phyloP scores from a whole-genome alignment of 164 flowering plant species.

The Stephania cephalantha region DNA sequence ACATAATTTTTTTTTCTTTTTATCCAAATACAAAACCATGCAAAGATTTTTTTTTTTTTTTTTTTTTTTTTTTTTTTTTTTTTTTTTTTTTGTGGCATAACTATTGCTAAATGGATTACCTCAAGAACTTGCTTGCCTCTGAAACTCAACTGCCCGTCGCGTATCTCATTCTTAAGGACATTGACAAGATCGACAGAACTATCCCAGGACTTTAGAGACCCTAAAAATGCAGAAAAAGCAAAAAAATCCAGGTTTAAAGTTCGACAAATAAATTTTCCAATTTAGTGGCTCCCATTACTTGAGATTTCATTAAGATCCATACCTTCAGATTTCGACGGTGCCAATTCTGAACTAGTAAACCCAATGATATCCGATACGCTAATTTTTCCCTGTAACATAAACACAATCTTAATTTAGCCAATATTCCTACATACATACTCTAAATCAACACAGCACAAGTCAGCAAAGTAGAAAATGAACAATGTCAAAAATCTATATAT shows the following conservation, averaged over 20 bases:
- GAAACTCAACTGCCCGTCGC: conserved; percentile 90
- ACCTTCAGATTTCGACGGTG: conserved; percentile 76
- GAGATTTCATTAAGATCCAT: conserved; percentile 8
- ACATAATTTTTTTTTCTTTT: not conserved
- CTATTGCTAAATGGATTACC: conserved; percentile 32
- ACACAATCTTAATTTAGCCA: conserved; percentile 1
- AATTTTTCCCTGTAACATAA: conserved; percentile 54
- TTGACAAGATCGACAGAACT: conserved; percentile 78
- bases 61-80: no score
- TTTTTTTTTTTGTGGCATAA: not conserved
- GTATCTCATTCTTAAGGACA: conserved; percentile 82
- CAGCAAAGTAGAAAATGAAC: not conserved
- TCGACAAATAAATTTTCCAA: not conserved
- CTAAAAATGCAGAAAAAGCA: conserved; percentile 32
- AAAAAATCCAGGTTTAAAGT: not conserved
- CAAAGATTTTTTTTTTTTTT: no score
- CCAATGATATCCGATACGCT: conserved; percentile 85
- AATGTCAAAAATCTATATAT: not conserved
- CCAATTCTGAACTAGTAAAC: conserved; percentile 51
- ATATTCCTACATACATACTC: not conserved
- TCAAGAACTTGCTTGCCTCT: conserved; percentile 86
- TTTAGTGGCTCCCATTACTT: not conserved
- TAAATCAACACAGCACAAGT: not conserved
- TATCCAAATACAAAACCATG: no score
- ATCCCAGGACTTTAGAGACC: conserved; percentile 63